Base-by-base conservation (phyloP, 495 filamentous ascomycete genomes). In the Penicillium coffeae region DNA sequence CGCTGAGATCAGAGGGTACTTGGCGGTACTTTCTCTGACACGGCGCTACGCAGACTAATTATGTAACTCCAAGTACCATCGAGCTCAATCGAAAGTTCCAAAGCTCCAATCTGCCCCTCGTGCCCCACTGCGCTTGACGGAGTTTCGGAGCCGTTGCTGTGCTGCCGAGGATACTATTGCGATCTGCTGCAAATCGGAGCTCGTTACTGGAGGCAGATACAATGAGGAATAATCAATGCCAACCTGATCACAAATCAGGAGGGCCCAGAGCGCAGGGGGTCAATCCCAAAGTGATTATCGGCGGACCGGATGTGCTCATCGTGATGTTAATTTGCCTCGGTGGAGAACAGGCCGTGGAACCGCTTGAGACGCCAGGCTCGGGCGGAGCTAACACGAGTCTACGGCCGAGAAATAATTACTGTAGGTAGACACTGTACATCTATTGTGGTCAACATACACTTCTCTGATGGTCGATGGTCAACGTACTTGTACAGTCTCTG, bases 241-340 rank as follows among this genome's bases (percentile, higher is more conserved):
- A 30, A 5, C 25, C 4, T 30, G 25, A 10, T 10, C 25, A 30
- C 25, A 30, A 5, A 30, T 30, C 25, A 30, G n/a, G n/a, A n/a
- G n/a, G n/a, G n/a, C n/a, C n/a, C n/a, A n/a, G n/a, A n/a, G n/a
- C n/a, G n/a, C n/a, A n/a, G n/a, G n/a, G n/a, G n/a, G n/a, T n/a
- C n/a, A n/a, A n/a, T n/a, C n/a, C n/a, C n/a, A n/a, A n/a, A n/a
- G n/a, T n/a, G n/a, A n/a, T n/a, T n/a, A n/a, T n/a, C n/a, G n/a
- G 48, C 41, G 49, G 48, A 25, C 38, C 54, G 43, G 21, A 44
- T 46, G 37, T 48, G 54, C 42, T 56, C 54, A 52, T 52, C 45
- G 47, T 59, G 51, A 55, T 52, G 42, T 51, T 34, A 58, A 37
- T 27, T 20, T 32, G 20, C 16, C 81, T 36, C 43, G 18, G 90